Evolutionary conservation across 768 basidiomycete genomes (phyloP).

Genomic region (Boletus huronensis): DNA sequence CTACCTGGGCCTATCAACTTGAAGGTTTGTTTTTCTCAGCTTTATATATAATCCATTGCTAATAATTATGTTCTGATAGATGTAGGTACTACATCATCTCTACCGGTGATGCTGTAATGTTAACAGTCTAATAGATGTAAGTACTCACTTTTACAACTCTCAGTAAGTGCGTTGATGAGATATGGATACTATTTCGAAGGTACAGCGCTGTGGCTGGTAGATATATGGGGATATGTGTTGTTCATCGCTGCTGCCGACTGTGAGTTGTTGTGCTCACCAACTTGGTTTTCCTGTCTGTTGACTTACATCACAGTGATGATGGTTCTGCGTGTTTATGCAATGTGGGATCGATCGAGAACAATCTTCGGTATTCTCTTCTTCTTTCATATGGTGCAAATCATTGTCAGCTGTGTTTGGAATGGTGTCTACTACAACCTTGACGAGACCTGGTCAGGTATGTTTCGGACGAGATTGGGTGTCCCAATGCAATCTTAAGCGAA

Average conservation of each 20-base stretch:
- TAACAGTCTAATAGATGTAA: conserved; percentile 7
- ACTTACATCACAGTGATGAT: conserved; percentile 12
- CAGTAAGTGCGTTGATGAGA: background rate
- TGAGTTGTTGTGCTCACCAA: background rate
- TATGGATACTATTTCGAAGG: background rate
- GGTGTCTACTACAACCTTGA: background rate
- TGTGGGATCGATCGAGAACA: background rate
- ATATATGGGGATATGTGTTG: background rate
- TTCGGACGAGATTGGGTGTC: background rate
- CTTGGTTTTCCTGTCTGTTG: background rate
- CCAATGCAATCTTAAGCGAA: too few species aligned
- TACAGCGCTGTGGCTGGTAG: background rate
- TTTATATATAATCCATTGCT: background rate
- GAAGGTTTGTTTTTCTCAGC: background rate
- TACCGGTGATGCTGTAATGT: background rate
- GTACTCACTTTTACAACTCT: background rate
- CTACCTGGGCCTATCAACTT: conserved; percentile 1
- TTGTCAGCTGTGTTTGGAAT: background rate
- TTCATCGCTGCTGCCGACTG: conserved; percentile 6
- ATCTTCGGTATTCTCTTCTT: conserved; percentile 2
- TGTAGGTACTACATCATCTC: background rate
- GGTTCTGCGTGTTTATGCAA: conserved; percentile 15
- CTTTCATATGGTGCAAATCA: background rate
- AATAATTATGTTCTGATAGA: background rate
- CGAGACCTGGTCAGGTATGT: conserved; percentile 4